Percentiles rank a stretch among this genome's conserved stretches.
Conservation (phyloP, 2,329 filamentous ascomycete genomes). For the Fusarium sp. region DNA sequence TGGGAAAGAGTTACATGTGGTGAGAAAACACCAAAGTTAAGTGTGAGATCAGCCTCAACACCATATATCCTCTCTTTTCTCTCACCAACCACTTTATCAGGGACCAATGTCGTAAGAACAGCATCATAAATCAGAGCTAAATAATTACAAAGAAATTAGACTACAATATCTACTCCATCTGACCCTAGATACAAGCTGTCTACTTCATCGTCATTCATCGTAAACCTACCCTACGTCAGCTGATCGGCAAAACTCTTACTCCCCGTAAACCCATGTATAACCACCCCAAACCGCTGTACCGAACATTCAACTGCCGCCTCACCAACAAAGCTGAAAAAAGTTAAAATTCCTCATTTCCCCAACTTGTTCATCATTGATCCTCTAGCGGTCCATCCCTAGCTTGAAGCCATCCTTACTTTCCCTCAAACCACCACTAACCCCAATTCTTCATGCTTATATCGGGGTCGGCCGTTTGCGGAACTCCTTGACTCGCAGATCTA, state of each 20-base stretch:
- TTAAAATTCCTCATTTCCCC: background rate
- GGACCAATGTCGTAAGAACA: background rate
- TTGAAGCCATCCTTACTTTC: slow-evolving; percentile 1
- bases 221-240: slow-evolving; percentile 10
- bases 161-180: rapidly evolving
- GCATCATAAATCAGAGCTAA: background rate
- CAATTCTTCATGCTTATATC: background rate
- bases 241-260: background rate
- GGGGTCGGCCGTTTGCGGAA: slow-evolving; percentile 28
- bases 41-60: rapidly evolving
- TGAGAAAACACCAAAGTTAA: background rate
- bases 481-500: slow-evolving; percentile 23
- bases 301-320: slow-evolving; percentile 5
- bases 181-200: background rate
- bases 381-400: background rate
- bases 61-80: rapidly evolving
- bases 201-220: background rate
- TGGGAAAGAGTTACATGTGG: rapidly evolving
- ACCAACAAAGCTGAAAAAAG: background rate
- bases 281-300: background rate
- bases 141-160: background rate
- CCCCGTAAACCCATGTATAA: background rate
- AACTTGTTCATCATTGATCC: background rate
- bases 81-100: background rate
- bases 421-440: background rate